A percentile compares a stretch with the other conserved stretches of the same genome.
Conservation (phyloP, 768 basidiomycete genomes). For the Pisolithus microcarpus region DNA sequence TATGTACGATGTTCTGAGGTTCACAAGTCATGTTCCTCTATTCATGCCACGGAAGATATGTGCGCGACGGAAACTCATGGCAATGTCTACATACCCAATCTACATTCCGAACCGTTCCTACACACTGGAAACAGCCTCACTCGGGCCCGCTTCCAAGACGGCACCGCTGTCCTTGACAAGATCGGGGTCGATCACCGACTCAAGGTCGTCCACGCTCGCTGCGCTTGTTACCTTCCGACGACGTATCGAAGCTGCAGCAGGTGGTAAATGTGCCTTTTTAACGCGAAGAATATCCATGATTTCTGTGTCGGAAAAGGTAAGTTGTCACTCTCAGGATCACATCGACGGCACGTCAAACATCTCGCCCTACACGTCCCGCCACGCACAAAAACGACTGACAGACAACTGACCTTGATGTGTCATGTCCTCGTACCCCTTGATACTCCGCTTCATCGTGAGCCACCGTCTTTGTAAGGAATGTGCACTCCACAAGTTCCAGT, state of each 20-base stretch:
- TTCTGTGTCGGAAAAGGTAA: slow-evolving; percentile 36
- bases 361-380: too few relatives aligned
- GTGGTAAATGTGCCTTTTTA: slow-evolving; percentile 60
- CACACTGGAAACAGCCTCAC: slow-evolving; percentile 2
- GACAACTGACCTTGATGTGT: slow-evolving; percentile 57
- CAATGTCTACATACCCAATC: too few relatives aligned
- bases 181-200: slow-evolving; percentile 20
- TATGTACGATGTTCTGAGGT: too few relatives aligned
- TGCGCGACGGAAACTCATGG: too few relatives aligned
- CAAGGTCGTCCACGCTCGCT: slow-evolving; percentile 38
- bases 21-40: too few relatives aligned
- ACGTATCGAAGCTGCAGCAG: slow-evolving; percentile 26
- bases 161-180: background rate
- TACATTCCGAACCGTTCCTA: background rate
- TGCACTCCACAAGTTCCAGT: slow-evolving; percentile 83
- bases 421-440: slow-evolving; percentile 78
- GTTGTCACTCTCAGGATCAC: background rate
- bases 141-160: slow-evolving; percentile 26
- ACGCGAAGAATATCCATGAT: slow-evolving; percentile 74
- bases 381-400: background rate
- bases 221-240: slow-evolving; percentile 50
- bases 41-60: too few relatives aligned
- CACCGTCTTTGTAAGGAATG: slow-evolving; percentile 75
- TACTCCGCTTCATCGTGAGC: slow-evolving; percentile 69
- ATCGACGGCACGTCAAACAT: too few relatives aligned